These are phyloP conservation scores for Camellia sinensis DNA, from an alignment of 148 eudicot species.

Conservation along the genomic window DNA sequence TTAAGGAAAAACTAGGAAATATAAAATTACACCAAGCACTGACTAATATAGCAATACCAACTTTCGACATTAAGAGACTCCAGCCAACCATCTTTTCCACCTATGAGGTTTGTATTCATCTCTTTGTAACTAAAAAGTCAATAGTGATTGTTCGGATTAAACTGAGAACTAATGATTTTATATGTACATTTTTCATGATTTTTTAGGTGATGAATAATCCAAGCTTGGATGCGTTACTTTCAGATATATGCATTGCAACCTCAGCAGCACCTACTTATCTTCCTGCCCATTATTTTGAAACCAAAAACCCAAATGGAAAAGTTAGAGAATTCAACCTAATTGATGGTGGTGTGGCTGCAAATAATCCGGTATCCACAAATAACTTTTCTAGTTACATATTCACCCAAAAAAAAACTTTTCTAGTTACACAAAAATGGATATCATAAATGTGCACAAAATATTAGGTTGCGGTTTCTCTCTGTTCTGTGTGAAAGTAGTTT, in stretches of 20 bases:
- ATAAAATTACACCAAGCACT: constrained; percentile 3
- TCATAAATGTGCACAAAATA: too few species aligned
- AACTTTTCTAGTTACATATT: too few species aligned
- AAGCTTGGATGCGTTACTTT: constrained; percentile 10
- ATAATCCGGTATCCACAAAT: constrained; percentile 10
- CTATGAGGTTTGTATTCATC: constrained; percentile 7
- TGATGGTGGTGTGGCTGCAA: constrained; percentile 17
- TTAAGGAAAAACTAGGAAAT: constrained; percentile 10
- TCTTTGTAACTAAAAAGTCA: neutral
- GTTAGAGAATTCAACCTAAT: constrained; percentile 14
- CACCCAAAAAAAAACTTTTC: too few species aligned
- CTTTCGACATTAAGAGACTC: constrained; percentile 16
- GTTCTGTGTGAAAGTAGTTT: too few species aligned
- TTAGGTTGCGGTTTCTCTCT: too few species aligned
- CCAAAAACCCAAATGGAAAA: neutral
- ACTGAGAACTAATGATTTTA: neutral
- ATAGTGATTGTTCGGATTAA: neutral
- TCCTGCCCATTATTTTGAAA: constrained; percentile 14
- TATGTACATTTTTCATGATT: neutral
- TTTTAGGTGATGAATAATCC: constrained; percentile 6
- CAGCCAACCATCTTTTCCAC: constrained; percentile 17
- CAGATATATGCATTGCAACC: constrained; percentile 18
- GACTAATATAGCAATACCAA: constrained; percentile 18
- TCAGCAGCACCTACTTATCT: constrained; percentile 20
- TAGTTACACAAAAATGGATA: too few species aligned